Percentiles rank a stretch among this genome's conserved stretches.
These are phyloP conservation scores for Pseudogymnoascus pannorum DNA, from an alignment of 2,329 filamentous ascomycete genomes.

Conservation along the genomic window DNA sequence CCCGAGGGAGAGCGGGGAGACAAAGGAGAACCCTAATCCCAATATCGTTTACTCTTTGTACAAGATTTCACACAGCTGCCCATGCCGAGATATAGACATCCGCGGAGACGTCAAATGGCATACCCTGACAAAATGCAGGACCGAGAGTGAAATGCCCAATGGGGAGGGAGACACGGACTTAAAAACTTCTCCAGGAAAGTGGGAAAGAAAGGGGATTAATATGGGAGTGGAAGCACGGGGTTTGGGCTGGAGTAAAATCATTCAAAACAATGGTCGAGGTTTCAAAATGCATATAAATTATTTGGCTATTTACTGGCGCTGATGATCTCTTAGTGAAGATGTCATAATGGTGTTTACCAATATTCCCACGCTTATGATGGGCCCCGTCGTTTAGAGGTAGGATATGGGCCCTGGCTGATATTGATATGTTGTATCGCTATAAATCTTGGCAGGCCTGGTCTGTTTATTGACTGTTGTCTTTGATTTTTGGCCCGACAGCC, in stretches of 20 bases:
- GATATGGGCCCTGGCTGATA: neutral
- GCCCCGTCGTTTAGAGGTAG: neutral
- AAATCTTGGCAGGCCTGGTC: neutral
- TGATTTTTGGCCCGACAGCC: neutral
- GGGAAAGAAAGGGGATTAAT: conserved; percentile 36
- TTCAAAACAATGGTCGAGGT: conserved; percentile 27
- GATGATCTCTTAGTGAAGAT: neutral
- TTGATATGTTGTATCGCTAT: neutral
- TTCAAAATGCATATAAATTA: conserved; percentile 7
- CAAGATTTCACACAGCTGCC: conserved; percentile 40
- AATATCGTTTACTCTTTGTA: conserved; percentile 36
- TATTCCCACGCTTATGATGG: neutral
- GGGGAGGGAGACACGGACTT: conserved; percentile 51
- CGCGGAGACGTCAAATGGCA: conserved; percentile 41
- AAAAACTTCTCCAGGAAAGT: conserved; percentile 46
- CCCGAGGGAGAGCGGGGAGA: conserved; percentile 51
- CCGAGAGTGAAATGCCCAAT: conserved; percentile 54
- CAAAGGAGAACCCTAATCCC: conserved; percentile 52
- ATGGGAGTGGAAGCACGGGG: conserved; percentile 37
- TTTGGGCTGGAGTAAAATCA: conserved; percentile 29
- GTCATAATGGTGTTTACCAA: neutral
- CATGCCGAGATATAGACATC: conserved; percentile 47
- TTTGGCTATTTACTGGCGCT: neutral
- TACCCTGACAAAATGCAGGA: conserved; percentile 40
- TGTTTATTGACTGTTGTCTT: neutral